phyloP scores from a whole-genome alignment of 495 filamentous ascomycete species.

The Tuber calosporum region DNA sequence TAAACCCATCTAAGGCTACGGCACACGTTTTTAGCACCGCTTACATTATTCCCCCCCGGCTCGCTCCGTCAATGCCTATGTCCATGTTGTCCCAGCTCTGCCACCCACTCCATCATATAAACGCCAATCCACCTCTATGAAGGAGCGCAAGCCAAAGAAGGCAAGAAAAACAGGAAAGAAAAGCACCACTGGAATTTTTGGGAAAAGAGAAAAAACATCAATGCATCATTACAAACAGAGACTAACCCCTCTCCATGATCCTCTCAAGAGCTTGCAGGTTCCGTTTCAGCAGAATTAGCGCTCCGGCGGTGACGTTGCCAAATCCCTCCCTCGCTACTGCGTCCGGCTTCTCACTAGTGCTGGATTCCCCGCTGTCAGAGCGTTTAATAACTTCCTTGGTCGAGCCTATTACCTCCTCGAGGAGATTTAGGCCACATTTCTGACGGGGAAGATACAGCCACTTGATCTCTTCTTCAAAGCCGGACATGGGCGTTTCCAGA shows the following conservation, averaged over 20 bases:
- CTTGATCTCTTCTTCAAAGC: conserved; percentile 48
- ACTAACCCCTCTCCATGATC: conserved; percentile 25
- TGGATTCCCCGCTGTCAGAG: conserved; percentile 19
- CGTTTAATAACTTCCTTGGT: conserved; percentile 22
- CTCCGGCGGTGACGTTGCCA: conserved; percentile 42
- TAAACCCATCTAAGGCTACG: neutral
- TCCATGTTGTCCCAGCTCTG: neutral
- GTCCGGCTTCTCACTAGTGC: conserved; percentile 3
- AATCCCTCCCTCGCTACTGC: conserved; percentile 21
- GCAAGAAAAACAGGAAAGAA: neutral
- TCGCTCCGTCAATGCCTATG: neutral
- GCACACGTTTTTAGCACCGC: neutral
- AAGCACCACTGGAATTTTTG: neutral
- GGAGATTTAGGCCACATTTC: conserved; percentile 23
- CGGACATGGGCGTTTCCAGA: conserved; percentile 44
- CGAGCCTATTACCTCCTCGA: conserved; percentile 33
- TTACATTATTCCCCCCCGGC: neutral
- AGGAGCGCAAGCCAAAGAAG: neutral
- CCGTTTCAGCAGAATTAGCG: conserved; percentile 45
- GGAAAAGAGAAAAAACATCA: neutral
- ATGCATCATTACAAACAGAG: neutral
- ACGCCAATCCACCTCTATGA: neutral
- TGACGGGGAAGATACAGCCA: conserved; percentile 49
- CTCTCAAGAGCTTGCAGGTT: conserved; percentile 43
- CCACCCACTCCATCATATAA: neutral